Percentiles rank a stretch among this genome's conserved stretches.
phyloP scores from a whole-genome alignment of 208 protist species.

The Leishmania gerbilli region DNA sequence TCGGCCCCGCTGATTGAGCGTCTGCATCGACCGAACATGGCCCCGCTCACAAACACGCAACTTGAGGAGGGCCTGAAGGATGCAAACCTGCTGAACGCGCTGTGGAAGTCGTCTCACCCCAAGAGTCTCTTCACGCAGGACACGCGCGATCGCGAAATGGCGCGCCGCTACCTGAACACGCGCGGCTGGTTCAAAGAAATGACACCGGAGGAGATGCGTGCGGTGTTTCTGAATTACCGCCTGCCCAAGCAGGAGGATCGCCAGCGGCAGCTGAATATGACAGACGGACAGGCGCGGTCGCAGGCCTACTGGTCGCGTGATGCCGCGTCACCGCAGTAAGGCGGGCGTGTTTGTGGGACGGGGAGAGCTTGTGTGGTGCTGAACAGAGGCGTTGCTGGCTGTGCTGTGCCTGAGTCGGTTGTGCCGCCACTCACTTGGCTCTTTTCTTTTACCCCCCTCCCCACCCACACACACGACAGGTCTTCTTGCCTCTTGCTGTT shows the following conservation, averaged over 20 bases:
- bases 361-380: not conserved
- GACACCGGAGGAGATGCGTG: slow-evolving; percentile 74
- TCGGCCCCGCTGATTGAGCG: slow-evolving; percentile 81
- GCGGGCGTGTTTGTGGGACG: not conserved
- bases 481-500: not conserved
- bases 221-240: slow-evolving; percentile 78
- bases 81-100: slow-evolving; percentile 73
- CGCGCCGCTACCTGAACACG: slow-evolving; percentile 66
- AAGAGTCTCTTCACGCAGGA: slow-evolving; percentile 53
- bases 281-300: slow-evolving; percentile 22
- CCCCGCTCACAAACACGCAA: slow-evolving; percentile 58
- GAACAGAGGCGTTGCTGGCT: not conserved
- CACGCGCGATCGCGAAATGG: slow-evolving; percentile 58
- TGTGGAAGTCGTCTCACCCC: slow-evolving; percentile 77
- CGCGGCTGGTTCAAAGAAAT: slow-evolving; percentile 88
- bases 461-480: not conserved
- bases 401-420: slow-evolving; percentile 3
- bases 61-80: slow-evolving; percentile 80
- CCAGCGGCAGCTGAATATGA: slow-evolving; percentile 40
- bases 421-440: not conserved
- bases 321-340: not conserved
- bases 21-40: slow-evolving; percentile 75
- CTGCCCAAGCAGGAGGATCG: slow-evolving; percentile 56
- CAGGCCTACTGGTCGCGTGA: slow-evolving; percentile 59
- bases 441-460: not conserved